Evolutionary conservation across 176 grass and related monocot genomes (phyloP).

Genomic region (Tillandsia leiboldiana): DNA sequence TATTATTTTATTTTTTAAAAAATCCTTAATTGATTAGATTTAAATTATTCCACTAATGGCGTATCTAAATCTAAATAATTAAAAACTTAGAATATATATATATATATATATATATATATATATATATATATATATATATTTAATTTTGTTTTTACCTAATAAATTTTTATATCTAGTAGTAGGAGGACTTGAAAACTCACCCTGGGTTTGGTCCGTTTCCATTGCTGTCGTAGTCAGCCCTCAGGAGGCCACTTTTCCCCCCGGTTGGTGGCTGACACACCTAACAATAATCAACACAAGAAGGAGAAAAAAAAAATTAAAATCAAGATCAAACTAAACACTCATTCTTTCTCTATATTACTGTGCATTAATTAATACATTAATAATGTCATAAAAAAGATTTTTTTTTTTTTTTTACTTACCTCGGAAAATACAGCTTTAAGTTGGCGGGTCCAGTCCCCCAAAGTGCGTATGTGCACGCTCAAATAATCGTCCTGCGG

Average conservation of each 20-base stretch:
- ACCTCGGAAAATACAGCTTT: slow-evolving; percentile 81
- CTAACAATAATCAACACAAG: slow-evolving; percentile 27
- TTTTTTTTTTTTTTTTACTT: not conserved
- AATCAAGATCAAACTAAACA: not conserved
- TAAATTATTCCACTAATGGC: no score
- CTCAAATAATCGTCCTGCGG: slow-evolving; percentile 79
- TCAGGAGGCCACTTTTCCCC: slow-evolving; percentile 78
- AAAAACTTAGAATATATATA: no score
- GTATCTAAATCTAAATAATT: no score
- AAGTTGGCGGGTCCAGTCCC: slow-evolving; percentile 91
- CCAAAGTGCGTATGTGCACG: slow-evolving; percentile 80
- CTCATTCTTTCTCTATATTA: not conserved
- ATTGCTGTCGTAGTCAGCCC: slow-evolving; percentile 64
- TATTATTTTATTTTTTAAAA: no score
- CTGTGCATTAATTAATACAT: not conserved
- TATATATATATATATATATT: no score
- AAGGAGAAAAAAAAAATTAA: not conserved
- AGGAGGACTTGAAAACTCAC: slow-evolving; percentile 12
- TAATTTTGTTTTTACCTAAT: no score
- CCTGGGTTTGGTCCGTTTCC: slow-evolving; percentile 36
- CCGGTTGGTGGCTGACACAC: slow-evolving; percentile 72
- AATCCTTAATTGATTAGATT: no score
- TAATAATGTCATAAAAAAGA: not conserved
- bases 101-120: no score
- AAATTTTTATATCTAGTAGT: no score